phyloP scores from a whole-genome alignment of 805 yeast species.

The Yamadazyma philogaea region DNA sequence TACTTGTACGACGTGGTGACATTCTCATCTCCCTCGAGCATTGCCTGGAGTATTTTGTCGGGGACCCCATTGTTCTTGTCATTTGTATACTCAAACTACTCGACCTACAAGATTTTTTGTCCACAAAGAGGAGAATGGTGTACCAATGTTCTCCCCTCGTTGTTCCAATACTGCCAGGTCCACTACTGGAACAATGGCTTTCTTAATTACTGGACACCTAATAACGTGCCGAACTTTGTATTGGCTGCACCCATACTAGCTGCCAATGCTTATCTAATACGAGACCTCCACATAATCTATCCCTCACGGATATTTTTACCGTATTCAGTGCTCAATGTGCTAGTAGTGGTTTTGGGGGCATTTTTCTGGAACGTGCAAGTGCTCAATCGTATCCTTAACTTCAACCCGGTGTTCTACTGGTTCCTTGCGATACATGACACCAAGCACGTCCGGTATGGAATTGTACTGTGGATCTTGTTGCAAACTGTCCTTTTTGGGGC shows the following conservation, averaged over 20 bases:
- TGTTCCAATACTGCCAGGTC: conserved; percentile 69
- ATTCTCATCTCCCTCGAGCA: conserved; percentile 10
- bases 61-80: conserved; percentile 55
- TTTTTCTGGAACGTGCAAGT: conserved; percentile 83
- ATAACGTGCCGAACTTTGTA: conserved; percentile 79
- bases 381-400: conserved; percentile 72
- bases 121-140: conserved; percentile 83
- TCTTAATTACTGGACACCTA: conserved; percentile 74
- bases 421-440: conserved; percentile 42
- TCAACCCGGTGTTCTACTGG: conserved; percentile 77
- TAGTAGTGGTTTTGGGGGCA: conserved; percentile 49
- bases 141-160: conserved; percentile 47
- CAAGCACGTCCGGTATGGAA: conserved; percentile 14
- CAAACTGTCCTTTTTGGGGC: conserved; percentile 75
- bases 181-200: conserved; percentile 87
- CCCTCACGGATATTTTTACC: conserved; percentile 35
- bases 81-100: conserved; percentile 45
- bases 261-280: conserved; percentile 41
- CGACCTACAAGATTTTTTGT: conserved; percentile 62
- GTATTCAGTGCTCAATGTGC: conserved; percentile 38
- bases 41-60: conserved; percentile 26
- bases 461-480: conserved; percentile 58
- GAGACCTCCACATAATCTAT: conserved; percentile 31
- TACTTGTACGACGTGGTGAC: conserved; percentile 55
- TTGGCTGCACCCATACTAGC: conserved; percentile 68